Base-by-base conservation (phyloP, 164 flowering plant species). In the Platanus orientalis region DNA sequence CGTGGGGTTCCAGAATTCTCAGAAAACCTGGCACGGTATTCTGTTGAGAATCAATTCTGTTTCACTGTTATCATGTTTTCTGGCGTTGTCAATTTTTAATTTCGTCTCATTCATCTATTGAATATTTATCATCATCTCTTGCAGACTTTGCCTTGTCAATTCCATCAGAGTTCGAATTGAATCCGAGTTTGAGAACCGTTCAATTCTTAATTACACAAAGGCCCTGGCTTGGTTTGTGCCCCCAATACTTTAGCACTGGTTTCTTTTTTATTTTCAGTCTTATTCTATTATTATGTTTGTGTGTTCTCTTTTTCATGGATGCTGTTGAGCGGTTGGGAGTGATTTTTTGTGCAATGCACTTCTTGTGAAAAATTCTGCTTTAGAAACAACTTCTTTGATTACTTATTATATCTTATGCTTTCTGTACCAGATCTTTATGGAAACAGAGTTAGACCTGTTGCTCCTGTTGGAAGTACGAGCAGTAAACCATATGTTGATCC, bases 161-260 rank as follows among this genome's bases (percentile, higher is more conserved):
- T 71, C 76, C 81, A 3, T 72, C 81, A 7, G 94, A 87, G 58
- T 78, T 88, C 7, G 88, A 83, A 55, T 61, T 84, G 20, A 76
- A 77, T 54, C 69, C 74, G 63, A 71, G 78, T 51, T 56, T 79
- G 74, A 84, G 82, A 73, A 74, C 83, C 17, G 73, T 79, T 42
- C 82, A 76, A 56, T 86, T 81, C 74, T 72, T 75, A 25, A 60
- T 81, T 11, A 85, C 89, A 9, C 80, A 73, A 17, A 78, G 97
- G 62, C 97, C 94, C 1, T 92, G 96, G 97, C 92, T 92, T 58
- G 96, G 97, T 90, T 84, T 59, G 70, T 57, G 32, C 23, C 39
- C 52, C 13, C 3, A 49, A 2, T 26, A 17, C 34, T 17, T 21
- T 11, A 49, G 6, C 26, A 4, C 16, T 57, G 7, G 2, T 19